A percentile compares a stretch with the other conserved stretches of the same genome.
These are phyloP conservation scores for Cerioporus squamosus DNA, from an alignment of 1,284 basidiomycete genomes.

Conservation along the genomic window DNA sequence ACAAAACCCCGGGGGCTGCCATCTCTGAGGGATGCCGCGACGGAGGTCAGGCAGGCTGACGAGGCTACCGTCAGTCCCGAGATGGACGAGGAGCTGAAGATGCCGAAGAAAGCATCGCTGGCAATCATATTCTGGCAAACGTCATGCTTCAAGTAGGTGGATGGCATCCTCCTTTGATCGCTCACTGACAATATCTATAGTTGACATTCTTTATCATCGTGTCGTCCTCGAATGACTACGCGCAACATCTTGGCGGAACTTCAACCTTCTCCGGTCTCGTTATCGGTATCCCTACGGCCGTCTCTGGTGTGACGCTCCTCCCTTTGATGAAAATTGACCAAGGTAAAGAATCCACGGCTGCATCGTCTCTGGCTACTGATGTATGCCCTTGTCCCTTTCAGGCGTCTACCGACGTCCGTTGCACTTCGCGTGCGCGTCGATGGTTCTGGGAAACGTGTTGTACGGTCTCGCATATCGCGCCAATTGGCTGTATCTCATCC, in stretches of 20 bases:
- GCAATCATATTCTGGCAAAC: slow-evolving; percentile 49
- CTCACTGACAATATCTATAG: slow-evolving; percentile 34
- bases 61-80: slow-evolving; percentile 8
- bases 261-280: slow-evolving; percentile 70
- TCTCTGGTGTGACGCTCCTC: slow-evolving; percentile 62
- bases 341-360: slow-evolving; percentile 43
- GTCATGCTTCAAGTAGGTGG: slow-evolving; percentile 47
- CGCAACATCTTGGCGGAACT: slow-evolving; percentile 63
- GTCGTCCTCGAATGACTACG: slow-evolving; percentile 67
- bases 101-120: slow-evolving; percentile 49
- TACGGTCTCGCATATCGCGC: slow-evolving; percentile 51
- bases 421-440: slow-evolving; percentile 45
- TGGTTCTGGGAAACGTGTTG: slow-evolving; percentile 47
- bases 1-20: background rate
- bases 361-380: background rate
- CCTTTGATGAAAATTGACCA: slow-evolving; percentile 59
- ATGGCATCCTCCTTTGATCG: too few relatives aligned
- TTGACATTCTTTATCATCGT: slow-evolving; percentile 72
- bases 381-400: slow-evolving; percentile 29
- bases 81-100: slow-evolving; percentile 47
- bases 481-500: slow-evolving; percentile 52
- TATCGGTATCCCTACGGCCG: slow-evolving; percentile 67
- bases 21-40: background rate
- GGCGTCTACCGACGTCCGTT: slow-evolving; percentile 55
- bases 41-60: slow-evolving; percentile 11